Evolutionary conservation across 2,329 filamentous ascomycete species (phyloP).

Genomic region (Colletotrichum plurivorum): DNA sequence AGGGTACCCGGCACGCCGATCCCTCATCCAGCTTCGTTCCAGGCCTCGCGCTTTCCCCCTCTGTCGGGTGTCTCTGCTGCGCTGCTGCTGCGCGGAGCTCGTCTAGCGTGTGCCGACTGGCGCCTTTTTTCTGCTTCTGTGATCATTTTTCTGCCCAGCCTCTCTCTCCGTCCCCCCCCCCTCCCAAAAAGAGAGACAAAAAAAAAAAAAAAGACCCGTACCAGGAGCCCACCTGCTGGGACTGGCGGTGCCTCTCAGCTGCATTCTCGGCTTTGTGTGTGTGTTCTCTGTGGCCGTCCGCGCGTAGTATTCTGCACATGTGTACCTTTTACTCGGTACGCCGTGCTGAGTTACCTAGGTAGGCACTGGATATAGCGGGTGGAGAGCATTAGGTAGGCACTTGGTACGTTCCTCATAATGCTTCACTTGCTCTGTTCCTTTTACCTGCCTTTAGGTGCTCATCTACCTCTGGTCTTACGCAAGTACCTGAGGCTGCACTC

Average conservation of each 20-base stretch:
- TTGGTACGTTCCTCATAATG: too few species aligned
- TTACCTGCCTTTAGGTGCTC: too few species aligned
- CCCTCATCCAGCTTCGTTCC: slow-evolving; percentile 33
- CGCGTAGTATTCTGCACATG: too few species aligned
- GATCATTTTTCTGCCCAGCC: slow-evolving; percentile 32
- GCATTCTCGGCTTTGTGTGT: background rate
- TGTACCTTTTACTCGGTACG: too few species aligned
- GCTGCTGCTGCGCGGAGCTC: background rate
- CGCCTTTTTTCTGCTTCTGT: slow-evolving; percentile 13
- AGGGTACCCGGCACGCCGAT: slow-evolving; percentile 34
- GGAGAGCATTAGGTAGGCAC: too few species aligned
- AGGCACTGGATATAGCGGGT: too few species aligned
- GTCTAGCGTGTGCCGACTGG: slow-evolving; percentile 3
- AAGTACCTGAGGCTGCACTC: too few species aligned
- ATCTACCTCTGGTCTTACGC: too few species aligned
- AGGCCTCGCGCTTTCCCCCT: slow-evolving; percentile 27
- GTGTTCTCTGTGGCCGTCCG: background rate
- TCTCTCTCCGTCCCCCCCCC: background rate
- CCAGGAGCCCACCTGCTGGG: slow-evolving; percentile 29
- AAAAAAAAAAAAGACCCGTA: background rate
- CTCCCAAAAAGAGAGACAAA: too few species aligned
- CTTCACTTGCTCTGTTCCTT: too few species aligned
- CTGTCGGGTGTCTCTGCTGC: slow-evolving; percentile 23
- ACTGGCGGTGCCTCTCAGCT: slow-evolving; percentile 16
- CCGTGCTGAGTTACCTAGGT: too few species aligned